phyloP scores from a whole-genome alignment of 1,139 yeast genomes.

The Hemisphaericaspora xylanilytica region DNA sequence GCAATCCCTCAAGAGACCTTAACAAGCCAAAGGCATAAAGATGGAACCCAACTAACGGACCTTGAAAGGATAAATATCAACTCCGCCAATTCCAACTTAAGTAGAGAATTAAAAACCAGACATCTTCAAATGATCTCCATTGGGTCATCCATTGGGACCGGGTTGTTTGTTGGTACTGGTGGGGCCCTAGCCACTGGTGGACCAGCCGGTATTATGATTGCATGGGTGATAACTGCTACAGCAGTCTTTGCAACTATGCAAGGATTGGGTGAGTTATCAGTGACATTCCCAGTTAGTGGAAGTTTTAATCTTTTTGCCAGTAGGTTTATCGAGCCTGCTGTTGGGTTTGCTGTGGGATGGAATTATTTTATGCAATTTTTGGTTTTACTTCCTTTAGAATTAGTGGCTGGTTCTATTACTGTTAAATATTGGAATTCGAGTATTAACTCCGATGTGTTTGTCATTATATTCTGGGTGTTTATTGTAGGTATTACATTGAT shows the following conservation, averaged over 20 bases:
- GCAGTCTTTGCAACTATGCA: constrained; percentile 36
- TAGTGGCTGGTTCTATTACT: constrained; percentile 42
- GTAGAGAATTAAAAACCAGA: constrained; percentile 33
- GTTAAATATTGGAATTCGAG: constrained; percentile 39
- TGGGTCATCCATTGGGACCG: constrained; percentile 78
- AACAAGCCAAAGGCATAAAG: constrained; percentile 18
- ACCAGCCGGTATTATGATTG: constrained; percentile 63
- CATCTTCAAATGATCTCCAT: constrained; percentile 67
- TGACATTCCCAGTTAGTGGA: constrained; percentile 41
- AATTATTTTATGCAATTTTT: constrained; percentile 43
- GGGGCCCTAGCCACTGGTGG: constrained; percentile 53
- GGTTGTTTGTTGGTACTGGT: constrained; percentile 34
- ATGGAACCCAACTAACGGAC: constrained; percentile 25
- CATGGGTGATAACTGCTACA: constrained; percentile 35
- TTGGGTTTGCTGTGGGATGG: constrained; percentile 47
- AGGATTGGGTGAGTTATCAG: constrained; percentile 40
- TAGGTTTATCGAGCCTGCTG: constrained; percentile 39
- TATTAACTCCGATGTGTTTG: constrained; percentile 41
- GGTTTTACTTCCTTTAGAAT: constrained; percentile 32
- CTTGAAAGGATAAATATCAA: constrained; percentile 35
- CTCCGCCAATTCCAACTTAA: constrained; percentile 40
- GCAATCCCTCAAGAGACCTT: constrained; percentile 23
- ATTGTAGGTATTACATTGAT: constrained; percentile 37
- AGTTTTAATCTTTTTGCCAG: constrained; percentile 39
- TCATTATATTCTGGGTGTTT: constrained; percentile 35